These are phyloP conservation scores for Fusarium sarcochroum DNA, from an alignment of 2,329 filamentous ascomycete genomes.

Conservation along the genomic window DNA sequence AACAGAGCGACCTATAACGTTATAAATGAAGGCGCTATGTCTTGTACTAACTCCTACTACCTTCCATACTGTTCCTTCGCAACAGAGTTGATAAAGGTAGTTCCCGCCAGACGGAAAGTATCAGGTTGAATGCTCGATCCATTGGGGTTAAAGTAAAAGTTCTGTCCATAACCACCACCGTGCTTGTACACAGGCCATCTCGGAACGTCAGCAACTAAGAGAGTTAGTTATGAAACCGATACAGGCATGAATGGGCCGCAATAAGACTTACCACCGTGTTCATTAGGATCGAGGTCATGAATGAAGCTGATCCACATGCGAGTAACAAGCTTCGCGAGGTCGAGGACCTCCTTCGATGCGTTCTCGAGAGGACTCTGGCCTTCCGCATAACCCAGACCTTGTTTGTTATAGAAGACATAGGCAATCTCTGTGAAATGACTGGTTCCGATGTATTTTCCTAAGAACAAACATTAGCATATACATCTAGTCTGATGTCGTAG, in stretches of 20 bases:
- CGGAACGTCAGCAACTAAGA: conserved; percentile 21
- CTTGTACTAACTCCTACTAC: background rate
- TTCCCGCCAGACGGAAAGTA: conserved; percentile 39
- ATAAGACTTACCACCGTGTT: conserved; percentile 33
- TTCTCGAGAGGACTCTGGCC: conserved; percentile 55
- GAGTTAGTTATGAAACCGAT: background rate
- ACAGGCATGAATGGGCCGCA: rapidly evolving
- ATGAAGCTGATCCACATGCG: conserved; percentile 58
- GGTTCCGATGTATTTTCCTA: conserved; percentile 42
- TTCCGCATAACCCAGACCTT: conserved; percentile 55
- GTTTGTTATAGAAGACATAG: conserved; percentile 66
- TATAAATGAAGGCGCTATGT: no score
- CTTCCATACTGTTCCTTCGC: conserved; percentile 35
- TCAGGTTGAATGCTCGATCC: conserved; percentile 32
- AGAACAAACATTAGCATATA: background rate
- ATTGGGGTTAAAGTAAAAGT: conserved; percentile 44
- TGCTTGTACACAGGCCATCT: conserved; percentile 39
- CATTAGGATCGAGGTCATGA: conserved; percentile 56
- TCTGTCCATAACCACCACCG: conserved; percentile 40
- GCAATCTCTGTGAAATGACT: conserved; percentile 51
- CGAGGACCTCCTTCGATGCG: conserved; percentile 54
- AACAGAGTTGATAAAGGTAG: conserved; percentile 41
- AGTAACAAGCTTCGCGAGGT: conserved; percentile 59
- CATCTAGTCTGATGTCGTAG: no score
- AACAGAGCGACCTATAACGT: no score